A percentile compares a stretch with the other conserved stretches of the same genome.
phyloP scores from a whole-genome alignment of 2,329 filamentous ascomycete species.

The Alternaria brassicae region DNA sequence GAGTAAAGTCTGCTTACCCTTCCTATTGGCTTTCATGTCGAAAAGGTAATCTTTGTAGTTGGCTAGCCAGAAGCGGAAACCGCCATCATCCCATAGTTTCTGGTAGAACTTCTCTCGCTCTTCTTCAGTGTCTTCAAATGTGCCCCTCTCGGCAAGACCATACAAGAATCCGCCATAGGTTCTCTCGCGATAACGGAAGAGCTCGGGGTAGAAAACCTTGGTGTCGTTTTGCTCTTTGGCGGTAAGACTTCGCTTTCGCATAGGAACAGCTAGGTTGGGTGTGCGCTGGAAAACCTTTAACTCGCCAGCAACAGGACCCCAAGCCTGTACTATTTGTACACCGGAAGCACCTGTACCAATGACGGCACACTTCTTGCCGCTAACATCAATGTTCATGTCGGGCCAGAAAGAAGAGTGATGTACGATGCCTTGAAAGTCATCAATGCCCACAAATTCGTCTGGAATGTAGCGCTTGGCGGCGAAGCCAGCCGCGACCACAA shows the following conservation, averaged over 20 bases:
- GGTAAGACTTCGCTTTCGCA: neutral
- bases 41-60: constrained; percentile 1
- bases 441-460: constrained; percentile 59
- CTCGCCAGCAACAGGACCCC: constrained; percentile 56
- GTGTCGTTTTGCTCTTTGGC: constrained; percentile 58
- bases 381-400: constrained; percentile 59
- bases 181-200: constrained; percentile 53
- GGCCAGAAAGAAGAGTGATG: constrained; percentile 65
- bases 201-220: constrained; percentile 43
- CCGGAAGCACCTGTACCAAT: constrained; percentile 69
- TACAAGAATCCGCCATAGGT: constrained; percentile 5
- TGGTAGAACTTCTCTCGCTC: constrained; percentile 44
- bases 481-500: constrained; percentile 61
- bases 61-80: constrained; percentile 20
- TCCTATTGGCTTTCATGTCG: neutral
- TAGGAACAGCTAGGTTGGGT: neutral
- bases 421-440: constrained; percentile 63
- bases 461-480: constrained; percentile 65
- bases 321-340: constrained; percentile 66
- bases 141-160: constrained; percentile 38
- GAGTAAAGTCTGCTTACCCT: neutral
- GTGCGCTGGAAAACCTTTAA: constrained; percentile 66
- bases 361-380: constrained; percentile 63
- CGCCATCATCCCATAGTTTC: constrained; percentile 37
- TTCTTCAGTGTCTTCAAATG: constrained; percentile 41